A percentile compares a stretch with the other conserved stretches of the same genome.
These are phyloP conservation scores for Saturnispora ahearnii DNA, from an alignment of 805 yeast species.

Conservation along the genomic window DNA sequence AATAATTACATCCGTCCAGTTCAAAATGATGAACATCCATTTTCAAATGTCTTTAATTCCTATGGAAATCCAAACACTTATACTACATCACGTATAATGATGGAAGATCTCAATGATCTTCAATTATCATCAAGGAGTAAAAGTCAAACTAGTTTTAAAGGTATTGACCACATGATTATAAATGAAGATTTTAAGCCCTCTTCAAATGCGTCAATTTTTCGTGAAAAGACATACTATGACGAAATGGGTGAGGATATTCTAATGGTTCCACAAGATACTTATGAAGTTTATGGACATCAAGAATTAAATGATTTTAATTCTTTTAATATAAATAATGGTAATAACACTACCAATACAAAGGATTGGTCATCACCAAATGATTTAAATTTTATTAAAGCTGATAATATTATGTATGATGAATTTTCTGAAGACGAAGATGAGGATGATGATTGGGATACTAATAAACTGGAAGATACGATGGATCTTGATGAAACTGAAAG, in stretches of 20 bases:
- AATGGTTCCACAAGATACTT: slow-evolving; percentile 26
- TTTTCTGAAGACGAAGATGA: slow-evolving; percentile 28
- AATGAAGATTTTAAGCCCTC: not conserved
- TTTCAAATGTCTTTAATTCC: slow-evolving; percentile 7
- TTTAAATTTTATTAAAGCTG: slow-evolving; percentile 25
- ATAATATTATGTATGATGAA: slow-evolving; percentile 23
- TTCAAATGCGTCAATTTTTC: not conserved
- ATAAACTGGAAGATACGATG: slow-evolving; percentile 23
- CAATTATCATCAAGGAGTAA: not conserved
- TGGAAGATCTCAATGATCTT: slow-evolving; percentile 3
- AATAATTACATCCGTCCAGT: not conserved
- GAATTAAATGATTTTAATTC: slow-evolving; percentile 22
- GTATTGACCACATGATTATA: not conserved
- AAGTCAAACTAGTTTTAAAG: not conserved
- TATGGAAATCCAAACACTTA: slow-evolving; percentile 4
- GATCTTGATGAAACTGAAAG: slow-evolving; percentile 20
- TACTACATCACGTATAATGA: not conserved
- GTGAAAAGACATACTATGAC: not conserved
- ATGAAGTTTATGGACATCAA: slow-evolving; percentile 19
- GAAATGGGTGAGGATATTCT: slow-evolving; percentile 19
- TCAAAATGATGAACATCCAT: not conserved
- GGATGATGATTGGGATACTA: slow-evolving; percentile 21
- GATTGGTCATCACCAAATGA: slow-evolving; percentile 27
- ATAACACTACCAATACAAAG: slow-evolving; percentile 9
- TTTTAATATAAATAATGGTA: slow-evolving; percentile 17